Base-by-base conservation (phyloP, 768 basidiomycete genomes). In the Gyrodon lividus region DNA sequence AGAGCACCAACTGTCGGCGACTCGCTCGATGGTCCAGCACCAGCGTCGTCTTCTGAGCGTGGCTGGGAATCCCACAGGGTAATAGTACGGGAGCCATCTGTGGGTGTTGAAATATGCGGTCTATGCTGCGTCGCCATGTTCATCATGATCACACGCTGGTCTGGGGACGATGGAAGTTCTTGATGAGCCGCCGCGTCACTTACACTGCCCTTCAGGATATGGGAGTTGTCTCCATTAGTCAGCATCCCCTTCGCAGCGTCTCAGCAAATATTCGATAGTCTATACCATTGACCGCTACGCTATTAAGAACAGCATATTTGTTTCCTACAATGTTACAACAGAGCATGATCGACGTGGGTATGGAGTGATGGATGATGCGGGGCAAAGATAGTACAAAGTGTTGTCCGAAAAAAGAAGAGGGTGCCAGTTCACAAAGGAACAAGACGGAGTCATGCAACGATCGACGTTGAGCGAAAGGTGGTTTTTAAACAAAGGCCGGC, bases 81-180 rank as follows among this genome's bases (percentile, higher is more conserved):
- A 13, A 80, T 63, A 0, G 83, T 83, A 7, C 82, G 75, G 6
- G 82, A 84, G 6, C 77, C 79, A 57, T 84, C 77, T 8, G 67
- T 56, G 6, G 75, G 81, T 3, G 72, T 68, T 1, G 77, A 71
- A 2, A 75, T 75, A 7, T 70, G 63, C 12, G 68, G 66, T 51
- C 72, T 61, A 23, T 58, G 57, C 16, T 63, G 67, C 4, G 61
- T 66, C 6, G 71, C 39, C 19, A 60, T 44, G 17, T 40, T 53
- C 56, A 66, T 65, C 13, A 19, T 53, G 55, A 66, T 65, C 13
- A 19, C 17, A 20, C 23, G 26, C 17, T 10, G 22, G 14, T 34
- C 10, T 22, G 9, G 24, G 13, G 34, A 34, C 12, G 13, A 20
- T 14, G 23, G 38, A 17, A 23, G 12, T 42, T 24, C 13, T 26